A percentile compares a stretch with the other conserved stretches of the same genome.
These are phyloP conservation scores for Mycena chlorophos DNA, from an alignment of 768 basidiomycete genomes.

Conservation along the genomic window DNA sequence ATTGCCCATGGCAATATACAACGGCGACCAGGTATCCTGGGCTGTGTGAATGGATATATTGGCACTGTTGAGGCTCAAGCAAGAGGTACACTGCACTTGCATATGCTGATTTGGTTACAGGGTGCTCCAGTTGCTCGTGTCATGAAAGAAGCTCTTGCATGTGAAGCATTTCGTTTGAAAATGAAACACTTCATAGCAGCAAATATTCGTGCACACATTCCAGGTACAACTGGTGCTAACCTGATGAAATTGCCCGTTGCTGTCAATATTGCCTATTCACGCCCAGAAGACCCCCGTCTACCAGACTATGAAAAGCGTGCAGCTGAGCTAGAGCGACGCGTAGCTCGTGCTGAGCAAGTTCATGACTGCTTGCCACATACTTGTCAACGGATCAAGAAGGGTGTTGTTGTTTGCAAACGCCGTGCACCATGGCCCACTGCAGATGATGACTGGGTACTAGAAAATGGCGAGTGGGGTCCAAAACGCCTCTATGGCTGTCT, in stretches of 20 bases:
- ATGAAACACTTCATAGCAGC: slow-evolving; percentile 31
- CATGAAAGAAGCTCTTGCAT: slow-evolving; percentile 24
- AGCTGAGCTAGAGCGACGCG: slow-evolving; percentile 14
- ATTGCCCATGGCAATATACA: slow-evolving; percentile 5
- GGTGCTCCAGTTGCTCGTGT: slow-evolving; percentile 26
- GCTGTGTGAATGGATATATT: slow-evolving; percentile 33
- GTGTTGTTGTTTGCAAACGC: slow-evolving; percentile 32
- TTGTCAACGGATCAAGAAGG: slow-evolving; percentile 26
- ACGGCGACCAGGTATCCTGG: slow-evolving; percentile 33
- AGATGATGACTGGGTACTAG: slow-evolving; percentile 24
- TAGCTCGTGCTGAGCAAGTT: slow-evolving; percentile 31
- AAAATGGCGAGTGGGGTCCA: slow-evolving; percentile 32
- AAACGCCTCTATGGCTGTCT: slow-evolving; percentile 23
- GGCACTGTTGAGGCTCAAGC: slow-evolving; percentile 44
- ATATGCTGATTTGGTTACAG: slow-evolving; percentile 40
- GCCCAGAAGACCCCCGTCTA: slow-evolving; percentile 33
- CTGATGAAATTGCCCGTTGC: slow-evolving; percentile 20
- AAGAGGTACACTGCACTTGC: slow-evolving; percentile 40
- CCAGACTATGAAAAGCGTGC: slow-evolving; percentile 12
- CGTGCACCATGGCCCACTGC: slow-evolving; percentile 31
- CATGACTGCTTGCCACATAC: slow-evolving; percentile 30
- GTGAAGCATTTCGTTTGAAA: slow-evolving; percentile 28
- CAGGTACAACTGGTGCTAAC: slow-evolving; percentile 10
- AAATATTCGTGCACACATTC: slow-evolving; percentile 34
- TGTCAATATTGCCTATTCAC: slow-evolving; percentile 32